Conservation (phyloP, 2,329 filamentous ascomycete genomes). For the Cucurbitaria berberidis region DNA sequence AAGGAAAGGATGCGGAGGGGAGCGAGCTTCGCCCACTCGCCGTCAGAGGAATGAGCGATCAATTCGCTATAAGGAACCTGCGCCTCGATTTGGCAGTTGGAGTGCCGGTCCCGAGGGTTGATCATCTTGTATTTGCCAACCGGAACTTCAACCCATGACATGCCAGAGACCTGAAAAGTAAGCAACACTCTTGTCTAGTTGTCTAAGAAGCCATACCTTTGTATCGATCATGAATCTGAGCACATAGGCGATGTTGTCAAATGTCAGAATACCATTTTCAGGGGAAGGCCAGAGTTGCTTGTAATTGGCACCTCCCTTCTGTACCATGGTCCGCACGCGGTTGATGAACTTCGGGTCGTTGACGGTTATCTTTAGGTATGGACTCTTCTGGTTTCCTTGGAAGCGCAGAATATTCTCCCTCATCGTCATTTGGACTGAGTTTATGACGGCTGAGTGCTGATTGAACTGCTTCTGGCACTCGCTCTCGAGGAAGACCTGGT, state of each 20-base stretch:
- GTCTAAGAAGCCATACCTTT: conserved; percentile 60
- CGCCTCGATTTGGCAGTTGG: conserved; percentile 96
- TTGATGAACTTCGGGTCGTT: conserved; percentile 85
- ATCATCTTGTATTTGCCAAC: conserved; percentile 75
- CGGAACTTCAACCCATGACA: conserved; percentile 95
- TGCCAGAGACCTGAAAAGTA: conserved; percentile 73
- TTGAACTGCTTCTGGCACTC: conserved; percentile 64
- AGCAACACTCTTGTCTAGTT: neutral
- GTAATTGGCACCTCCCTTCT: conserved; percentile 81
- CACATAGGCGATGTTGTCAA: conserved; percentile 95
- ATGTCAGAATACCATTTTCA: conserved; percentile 78
- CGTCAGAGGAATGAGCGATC: conserved; percentile 84
- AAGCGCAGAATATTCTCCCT: conserved; percentile 93
- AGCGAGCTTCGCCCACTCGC: conserved; percentile 98
- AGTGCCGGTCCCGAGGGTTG: conserved; percentile 71
- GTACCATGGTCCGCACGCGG: conserved; percentile 75
- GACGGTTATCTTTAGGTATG: conserved; percentile 92
- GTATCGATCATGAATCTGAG: conserved; percentile 98
- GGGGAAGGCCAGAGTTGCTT: conserved; percentile 79
- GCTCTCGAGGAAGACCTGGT: conserved; percentile 79
- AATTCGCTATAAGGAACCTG: conserved; percentile 81
- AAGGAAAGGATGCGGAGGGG: conserved; percentile 92
- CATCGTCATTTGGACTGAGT: conserved; percentile 81
- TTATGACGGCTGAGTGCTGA: conserved; percentile 73
- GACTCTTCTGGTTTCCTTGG: conserved; percentile 88